Evolutionary conservation across 345 rosid genomes (phyloP).

Genomic region (Aquilaria malaccensis): DNA sequence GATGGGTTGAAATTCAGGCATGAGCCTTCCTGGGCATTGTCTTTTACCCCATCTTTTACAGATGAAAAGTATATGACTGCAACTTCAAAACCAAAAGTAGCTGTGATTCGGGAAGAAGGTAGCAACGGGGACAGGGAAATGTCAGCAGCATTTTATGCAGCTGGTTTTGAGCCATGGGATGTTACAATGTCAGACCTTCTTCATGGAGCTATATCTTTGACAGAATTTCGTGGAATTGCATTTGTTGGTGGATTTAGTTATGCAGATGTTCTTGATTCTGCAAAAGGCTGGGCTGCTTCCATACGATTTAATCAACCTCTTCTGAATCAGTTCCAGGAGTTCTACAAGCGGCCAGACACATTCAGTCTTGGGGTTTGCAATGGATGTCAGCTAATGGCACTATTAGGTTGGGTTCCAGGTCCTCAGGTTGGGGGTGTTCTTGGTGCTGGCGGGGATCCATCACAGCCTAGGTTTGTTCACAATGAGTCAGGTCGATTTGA

Average conservation of each 20-base stretch:
- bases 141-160: conserved; percentile 82
- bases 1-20: conserved; percentile 72
- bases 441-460: conserved; percentile 66
- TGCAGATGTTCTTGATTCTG: conserved; percentile 91
- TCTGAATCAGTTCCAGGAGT: conserved; percentile 74
- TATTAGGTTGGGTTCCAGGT: conserved; percentile 94
- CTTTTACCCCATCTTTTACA: conserved; percentile 67
- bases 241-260: conserved; percentile 97
- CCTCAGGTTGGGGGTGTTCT: conserved; percentile 81
- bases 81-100: conserved; percentile 75
- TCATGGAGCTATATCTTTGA: conserved; percentile 46
- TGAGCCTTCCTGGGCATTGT: conserved; percentile 66
- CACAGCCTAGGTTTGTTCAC: conserved; percentile 88
- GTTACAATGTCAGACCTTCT: conserved; percentile 89
- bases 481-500: conserved; percentile 91
- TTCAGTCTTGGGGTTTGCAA: conserved; percentile 95
- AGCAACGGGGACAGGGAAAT: conserved; percentile 97
- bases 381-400: conserved; percentile 94
- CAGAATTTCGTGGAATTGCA: conserved; percentile 69
- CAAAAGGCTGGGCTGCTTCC: conserved; percentile 99
- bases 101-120: conserved; percentile 92
- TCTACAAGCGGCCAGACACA: conserved; percentile 74
- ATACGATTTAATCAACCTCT: conserved; percentile 74
- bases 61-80: conserved; percentile 48
- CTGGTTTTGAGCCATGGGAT: conserved; percentile 98